Percentiles rank a stretch among this genome's conserved stretches.
These are phyloP conservation scores for Telopea speciosissima DNA, from an alignment of 177 flowering plant genomes.

Conservation along the genomic window DNA sequence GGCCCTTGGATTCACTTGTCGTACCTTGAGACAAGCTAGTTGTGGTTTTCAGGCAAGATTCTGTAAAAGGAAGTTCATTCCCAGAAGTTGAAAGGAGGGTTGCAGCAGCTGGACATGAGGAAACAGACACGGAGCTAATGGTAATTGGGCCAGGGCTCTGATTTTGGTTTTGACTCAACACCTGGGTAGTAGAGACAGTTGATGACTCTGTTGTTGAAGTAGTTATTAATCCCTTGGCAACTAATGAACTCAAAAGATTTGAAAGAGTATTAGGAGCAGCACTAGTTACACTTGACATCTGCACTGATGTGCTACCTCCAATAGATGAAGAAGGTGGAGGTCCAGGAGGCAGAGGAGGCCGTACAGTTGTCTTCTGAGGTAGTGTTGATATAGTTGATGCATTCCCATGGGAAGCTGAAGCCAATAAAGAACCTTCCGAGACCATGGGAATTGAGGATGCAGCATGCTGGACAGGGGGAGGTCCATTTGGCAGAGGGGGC, in stretches of 20 bases:
- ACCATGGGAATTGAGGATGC: slow-evolving; percentile 21
- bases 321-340: slow-evolving; percentile 36
- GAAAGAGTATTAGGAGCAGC: slow-evolving; percentile 46
- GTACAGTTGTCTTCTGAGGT: slow-evolving; percentile 22
- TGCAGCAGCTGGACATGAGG: slow-evolving; percentile 24
- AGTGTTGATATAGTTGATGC: slow-evolving; percentile 11
- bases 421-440: slow-evolving; percentile 20
- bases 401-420: slow-evolving; percentile 17
- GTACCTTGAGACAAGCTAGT: slow-evolving; percentile 18
- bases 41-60: slow-evolving; percentile 24
- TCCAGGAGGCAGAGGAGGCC: slow-evolving; percentile 41
- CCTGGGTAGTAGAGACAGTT: slow-evolving; percentile 15
- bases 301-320: slow-evolving; percentile 18
- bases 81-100: slow-evolving; percentile 17
- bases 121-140: slow-evolving; percentile 23
- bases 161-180: slow-evolving; percentile 16
- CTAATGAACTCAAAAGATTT: slow-evolving; percentile 65
- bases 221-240: slow-evolving; percentile 85
- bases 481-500: slow-evolving; percentile 43
- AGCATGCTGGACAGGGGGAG: slow-evolving; percentile 27
- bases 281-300: slow-evolving; percentile 24
- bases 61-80: slow-evolving; percentile 21
- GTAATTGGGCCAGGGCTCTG: slow-evolving; percentile 21
- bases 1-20: slow-evolving; percentile 27
- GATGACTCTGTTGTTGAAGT: slow-evolving; percentile 48